A percentile compares a stretch with the other conserved stretches of the same genome.
These are phyloP conservation scores for Chlamydomonas asymmetrica DNA, from an alignment of 139 green algal species.

Conservation along the genomic window DNA sequence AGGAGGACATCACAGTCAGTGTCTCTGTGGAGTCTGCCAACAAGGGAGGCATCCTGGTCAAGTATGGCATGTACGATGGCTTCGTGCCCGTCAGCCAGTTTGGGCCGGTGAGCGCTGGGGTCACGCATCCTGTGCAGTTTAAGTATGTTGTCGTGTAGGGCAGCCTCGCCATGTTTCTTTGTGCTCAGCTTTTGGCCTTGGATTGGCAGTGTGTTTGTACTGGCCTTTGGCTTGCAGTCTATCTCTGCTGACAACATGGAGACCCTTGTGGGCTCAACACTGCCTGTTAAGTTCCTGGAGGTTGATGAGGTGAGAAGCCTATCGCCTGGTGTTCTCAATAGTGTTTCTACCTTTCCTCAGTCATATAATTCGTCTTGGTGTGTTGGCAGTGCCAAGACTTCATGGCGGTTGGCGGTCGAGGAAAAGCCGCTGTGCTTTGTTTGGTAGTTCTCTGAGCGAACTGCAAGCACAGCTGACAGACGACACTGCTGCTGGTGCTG, in stretches of 20 bases:
- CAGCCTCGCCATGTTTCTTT: not conserved
- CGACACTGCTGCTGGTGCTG: not conserved
- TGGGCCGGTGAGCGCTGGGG: slow-evolving; percentile 46
- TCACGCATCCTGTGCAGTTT: too few relatives aligned
- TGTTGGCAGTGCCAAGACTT: too few relatives aligned
- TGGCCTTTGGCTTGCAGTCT: slow-evolving; percentile 22
- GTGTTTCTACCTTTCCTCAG: too few relatives aligned
- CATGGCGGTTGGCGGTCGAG: too few relatives aligned
- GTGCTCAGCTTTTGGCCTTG: too few relatives aligned
- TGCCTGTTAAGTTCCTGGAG: slow-evolving; percentile 94
- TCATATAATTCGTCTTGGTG: too few relatives aligned
- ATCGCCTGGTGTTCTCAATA: too few relatives aligned
- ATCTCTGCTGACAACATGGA: slow-evolving; percentile 68
- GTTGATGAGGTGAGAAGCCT: slow-evolving; percentile 81
- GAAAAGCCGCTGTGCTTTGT: too few relatives aligned
- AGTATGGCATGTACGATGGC: slow-evolving; percentile 73
- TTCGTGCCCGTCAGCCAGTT: slow-evolving; percentile 84
- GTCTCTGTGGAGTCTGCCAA: slow-evolving; percentile 77
- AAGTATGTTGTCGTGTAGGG: too few relatives aligned
- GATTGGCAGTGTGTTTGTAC: too few relatives aligned
- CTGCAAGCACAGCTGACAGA: too few relatives aligned
- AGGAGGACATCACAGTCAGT: slow-evolving; percentile 82
- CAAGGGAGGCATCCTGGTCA: slow-evolving; percentile 79
- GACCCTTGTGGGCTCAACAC: slow-evolving; percentile 69
- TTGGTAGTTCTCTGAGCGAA: too few relatives aligned